phyloP scores from a whole-genome alignment of 2,329 filamentous ascomycete genomes.

The Didymella keratinophila region DNA sequence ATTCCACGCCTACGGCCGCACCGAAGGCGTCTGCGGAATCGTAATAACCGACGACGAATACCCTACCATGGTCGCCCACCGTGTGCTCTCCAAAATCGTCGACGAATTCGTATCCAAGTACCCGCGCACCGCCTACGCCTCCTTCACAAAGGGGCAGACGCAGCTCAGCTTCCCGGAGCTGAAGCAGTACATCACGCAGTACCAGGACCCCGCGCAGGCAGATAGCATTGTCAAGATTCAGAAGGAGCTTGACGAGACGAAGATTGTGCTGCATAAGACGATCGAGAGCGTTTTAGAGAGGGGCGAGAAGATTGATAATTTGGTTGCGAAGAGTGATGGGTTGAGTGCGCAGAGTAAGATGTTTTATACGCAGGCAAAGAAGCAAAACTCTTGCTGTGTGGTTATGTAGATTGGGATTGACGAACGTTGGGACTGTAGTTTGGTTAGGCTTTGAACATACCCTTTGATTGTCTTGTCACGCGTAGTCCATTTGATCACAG shows the following conservation, averaged over 20 bases:
- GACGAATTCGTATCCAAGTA: slow-evolving; percentile 85
- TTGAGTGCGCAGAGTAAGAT: slow-evolving; percentile 94
- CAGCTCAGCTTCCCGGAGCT: slow-evolving; percentile 70
- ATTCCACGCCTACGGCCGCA: slow-evolving; percentile 57
- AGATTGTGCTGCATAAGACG: slow-evolving; percentile 96
- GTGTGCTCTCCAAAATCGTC: slow-evolving; percentile 83
- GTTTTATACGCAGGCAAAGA: slow-evolving; percentile 83
- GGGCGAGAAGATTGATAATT: slow-evolving; percentile 93
- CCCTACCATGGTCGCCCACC: slow-evolving; percentile 79
- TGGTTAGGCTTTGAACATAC: slow-evolving; percentile 16
- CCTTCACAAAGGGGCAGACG: slow-evolving; percentile 54
- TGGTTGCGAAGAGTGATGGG: slow-evolving; percentile 92
- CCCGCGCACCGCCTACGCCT: slow-evolving; percentile 72
- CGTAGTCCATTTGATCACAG: not conserved
- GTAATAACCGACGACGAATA: slow-evolving; percentile 60
- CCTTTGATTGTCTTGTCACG: slow-evolving; percentile 6
- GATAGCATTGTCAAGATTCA: slow-evolving; percentile 97
- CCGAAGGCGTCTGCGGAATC: slow-evolving; percentile 57
- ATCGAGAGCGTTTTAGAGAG: slow-evolving; percentile 88
- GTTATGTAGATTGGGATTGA: slow-evolving; percentile 55
- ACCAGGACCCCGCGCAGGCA: slow-evolving; percentile 87
- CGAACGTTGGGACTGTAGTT: slow-evolving; percentile 15
- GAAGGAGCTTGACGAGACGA: slow-evolving; percentile 95
- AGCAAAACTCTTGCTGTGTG: slow-evolving; percentile 67
- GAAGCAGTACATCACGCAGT: slow-evolving; percentile 78